Conservation (phyloP, 192 early-diverging fungal species). For the Coemansia sp. region DNA sequence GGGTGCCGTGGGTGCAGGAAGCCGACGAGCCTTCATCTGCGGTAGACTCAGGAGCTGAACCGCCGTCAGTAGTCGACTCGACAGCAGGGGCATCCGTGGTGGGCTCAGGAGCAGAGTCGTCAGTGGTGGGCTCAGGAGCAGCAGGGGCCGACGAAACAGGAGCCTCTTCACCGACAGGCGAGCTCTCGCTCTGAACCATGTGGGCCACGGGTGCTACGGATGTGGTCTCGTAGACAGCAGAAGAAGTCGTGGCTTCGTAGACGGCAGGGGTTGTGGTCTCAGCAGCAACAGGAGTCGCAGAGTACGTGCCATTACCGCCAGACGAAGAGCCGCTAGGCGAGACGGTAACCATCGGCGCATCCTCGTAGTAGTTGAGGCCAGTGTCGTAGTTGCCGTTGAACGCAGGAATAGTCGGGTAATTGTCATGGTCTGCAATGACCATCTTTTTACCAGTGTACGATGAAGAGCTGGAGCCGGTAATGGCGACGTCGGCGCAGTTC, state of each 20-base stretch:
- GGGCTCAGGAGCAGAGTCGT: conserved; percentile 8
- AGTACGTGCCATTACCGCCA: background rate
- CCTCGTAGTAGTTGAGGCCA: conserved; percentile 30
- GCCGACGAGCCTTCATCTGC: background rate
- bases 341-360: conserved; percentile 34
- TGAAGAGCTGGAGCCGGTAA: conserved; percentile 38
- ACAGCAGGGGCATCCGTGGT: background rate
- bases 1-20: conserved; percentile 31
- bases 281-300: background rate
- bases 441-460: conserved; percentile 55
- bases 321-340: conserved; percentile 21
- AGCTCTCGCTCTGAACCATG: background rate
- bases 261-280: conserved; percentile 6
- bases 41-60: no score
- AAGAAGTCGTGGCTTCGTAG: conserved; percentile 2
- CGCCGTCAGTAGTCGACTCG: background rate
- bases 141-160: conserved; percentile 7
- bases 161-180: background rate
- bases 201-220: background rate
- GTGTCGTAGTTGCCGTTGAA: conserved; percentile 44
- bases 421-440: conserved; percentile 59
- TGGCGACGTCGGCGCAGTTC: conserved; percentile 72
- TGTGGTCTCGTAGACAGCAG: conserved; percentile 11
- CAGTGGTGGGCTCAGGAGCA: background rate
- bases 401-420: conserved; percentile 57